Evolutionary conservation across 2,329 filamentous ascomycete genomes (phyloP).

Genomic region (Dothistroma pini): DNA sequence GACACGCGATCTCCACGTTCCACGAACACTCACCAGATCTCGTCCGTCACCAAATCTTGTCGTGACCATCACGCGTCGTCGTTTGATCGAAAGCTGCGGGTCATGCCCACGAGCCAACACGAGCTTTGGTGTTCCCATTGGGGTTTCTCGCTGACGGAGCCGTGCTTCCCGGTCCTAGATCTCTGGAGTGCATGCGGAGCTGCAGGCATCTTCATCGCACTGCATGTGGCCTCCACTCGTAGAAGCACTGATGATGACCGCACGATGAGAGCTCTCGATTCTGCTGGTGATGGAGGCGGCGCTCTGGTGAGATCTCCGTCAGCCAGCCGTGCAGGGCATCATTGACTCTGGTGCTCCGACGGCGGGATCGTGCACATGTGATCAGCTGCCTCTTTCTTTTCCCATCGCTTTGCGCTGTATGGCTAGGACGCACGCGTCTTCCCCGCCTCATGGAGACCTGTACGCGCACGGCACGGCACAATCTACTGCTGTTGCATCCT

Average conservation of each 20-base stretch:
- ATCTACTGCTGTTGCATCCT: background rate
- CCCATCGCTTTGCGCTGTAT: background rate
- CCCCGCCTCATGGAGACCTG: background rate
- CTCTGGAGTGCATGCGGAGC: background rate
- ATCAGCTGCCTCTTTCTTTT: background rate
- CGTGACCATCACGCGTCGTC: background rate
- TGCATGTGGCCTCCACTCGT: background rate
- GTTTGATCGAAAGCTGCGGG: background rate
- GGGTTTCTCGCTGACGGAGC: background rate
- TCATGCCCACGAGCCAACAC: background rate
- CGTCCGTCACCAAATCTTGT: background rate
- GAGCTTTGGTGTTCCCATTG: background rate
- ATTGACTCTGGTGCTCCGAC: background rate
- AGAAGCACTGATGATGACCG: background rate
- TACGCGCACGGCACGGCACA: background rate
- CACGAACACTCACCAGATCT: background rate
- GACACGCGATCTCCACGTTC: background rate
- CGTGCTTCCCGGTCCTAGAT: background rate
- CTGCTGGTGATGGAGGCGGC: background rate
- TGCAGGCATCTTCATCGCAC: background rate
- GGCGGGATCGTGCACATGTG: background rate
- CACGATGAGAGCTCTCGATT: background rate
- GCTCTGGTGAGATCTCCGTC: background rate
- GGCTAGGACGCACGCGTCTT: background rate
- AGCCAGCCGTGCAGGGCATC: background rate